Evolutionary conservation across 2,329 filamentous ascomycete genomes (phyloP).

Genomic region (Aspergillus sp.): DNA sequence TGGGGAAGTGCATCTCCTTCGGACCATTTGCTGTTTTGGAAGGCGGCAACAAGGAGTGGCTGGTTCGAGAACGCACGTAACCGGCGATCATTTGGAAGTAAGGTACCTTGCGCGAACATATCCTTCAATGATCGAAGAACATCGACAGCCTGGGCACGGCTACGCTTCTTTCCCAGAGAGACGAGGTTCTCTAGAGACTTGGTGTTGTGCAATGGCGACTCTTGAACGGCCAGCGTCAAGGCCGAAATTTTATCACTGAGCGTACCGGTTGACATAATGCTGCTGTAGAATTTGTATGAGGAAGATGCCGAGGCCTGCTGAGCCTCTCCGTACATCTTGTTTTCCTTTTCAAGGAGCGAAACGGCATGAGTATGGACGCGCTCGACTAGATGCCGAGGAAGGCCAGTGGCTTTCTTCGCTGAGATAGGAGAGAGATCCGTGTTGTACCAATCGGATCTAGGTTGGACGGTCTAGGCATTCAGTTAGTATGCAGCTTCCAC

Average conservation of each 20-base stretch:
- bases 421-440: constrained; percentile 56
- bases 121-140: constrained; percentile 93
- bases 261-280: constrained; percentile 95
- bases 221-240: constrained; percentile 88
- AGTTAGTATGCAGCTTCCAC: constrained; percentile 9
- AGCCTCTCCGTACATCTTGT: constrained; percentile 68
- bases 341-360: constrained; percentile 74
- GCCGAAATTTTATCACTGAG: constrained; percentile 96
- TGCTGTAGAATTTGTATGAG: constrained; percentile 92
- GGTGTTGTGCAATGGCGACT: constrained; percentile 90
- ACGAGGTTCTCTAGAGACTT: constrained; percentile 86
- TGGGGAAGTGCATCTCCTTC: constrained; percentile 70
- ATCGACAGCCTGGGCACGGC: constrained; percentile 85
- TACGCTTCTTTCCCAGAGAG: constrained; percentile 84
- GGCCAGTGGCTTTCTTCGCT: constrained; percentile 45
- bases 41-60: constrained; percentile 68
- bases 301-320: constrained; percentile 75
- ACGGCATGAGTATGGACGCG: constrained; percentile 67
- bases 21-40: constrained; percentile 70
- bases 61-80: constrained; percentile 78
- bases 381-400: constrained; percentile 55
- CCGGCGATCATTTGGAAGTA: constrained; percentile 80
- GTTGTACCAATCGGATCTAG: constrained; percentile 68
- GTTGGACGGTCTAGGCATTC: constrained; percentile 53
- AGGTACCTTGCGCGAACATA: constrained; percentile 82